Conservation (phyloP, 345 rosid genomes). For the Rhodomyrtus tomentosa region DNA sequence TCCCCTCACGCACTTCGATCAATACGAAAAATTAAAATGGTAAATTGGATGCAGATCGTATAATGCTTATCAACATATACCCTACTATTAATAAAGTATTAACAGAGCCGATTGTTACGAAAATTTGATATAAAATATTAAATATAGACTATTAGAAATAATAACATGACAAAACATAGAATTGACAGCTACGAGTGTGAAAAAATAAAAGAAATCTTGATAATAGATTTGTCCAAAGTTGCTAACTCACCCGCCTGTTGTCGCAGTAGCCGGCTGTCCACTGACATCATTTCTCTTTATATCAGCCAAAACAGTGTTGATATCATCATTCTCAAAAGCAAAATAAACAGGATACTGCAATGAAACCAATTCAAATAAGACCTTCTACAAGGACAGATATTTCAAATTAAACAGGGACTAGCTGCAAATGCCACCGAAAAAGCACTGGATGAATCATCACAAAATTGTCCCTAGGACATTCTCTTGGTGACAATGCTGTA, state of each 20-base stretch:
- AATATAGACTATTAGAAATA: not conserved
- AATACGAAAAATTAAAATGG: not conserved
- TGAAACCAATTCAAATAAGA: not conserved
- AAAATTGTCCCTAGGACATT: not conserved
- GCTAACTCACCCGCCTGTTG: constrained; percentile 85
- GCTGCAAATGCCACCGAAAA: not conserved
- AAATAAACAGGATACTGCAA: constrained; percentile 92
- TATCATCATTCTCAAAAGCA: constrained; percentile 83
- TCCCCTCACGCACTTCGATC: not conserved
- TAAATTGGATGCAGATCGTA: not conserved
- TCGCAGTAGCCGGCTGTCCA: constrained; percentile 95
- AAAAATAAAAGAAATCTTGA: not conserved
- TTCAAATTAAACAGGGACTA: not conserved
- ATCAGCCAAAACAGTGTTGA: constrained; percentile 66
- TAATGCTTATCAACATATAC: not conserved
- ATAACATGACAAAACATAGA: not conserved
- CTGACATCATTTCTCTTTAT: constrained; percentile 73
- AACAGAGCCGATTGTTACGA: not conserved
- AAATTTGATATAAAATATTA: not conserved
- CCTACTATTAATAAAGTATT: not conserved
- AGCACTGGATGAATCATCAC: not conserved
- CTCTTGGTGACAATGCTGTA: not conserved
- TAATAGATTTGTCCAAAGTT: not conserved
- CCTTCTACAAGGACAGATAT: not conserved
- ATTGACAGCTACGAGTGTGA: not conserved